These are phyloP conservation scores for Acer yangbiense DNA, from an alignment of 345 rosid species.

Conservation along the genomic window DNA sequence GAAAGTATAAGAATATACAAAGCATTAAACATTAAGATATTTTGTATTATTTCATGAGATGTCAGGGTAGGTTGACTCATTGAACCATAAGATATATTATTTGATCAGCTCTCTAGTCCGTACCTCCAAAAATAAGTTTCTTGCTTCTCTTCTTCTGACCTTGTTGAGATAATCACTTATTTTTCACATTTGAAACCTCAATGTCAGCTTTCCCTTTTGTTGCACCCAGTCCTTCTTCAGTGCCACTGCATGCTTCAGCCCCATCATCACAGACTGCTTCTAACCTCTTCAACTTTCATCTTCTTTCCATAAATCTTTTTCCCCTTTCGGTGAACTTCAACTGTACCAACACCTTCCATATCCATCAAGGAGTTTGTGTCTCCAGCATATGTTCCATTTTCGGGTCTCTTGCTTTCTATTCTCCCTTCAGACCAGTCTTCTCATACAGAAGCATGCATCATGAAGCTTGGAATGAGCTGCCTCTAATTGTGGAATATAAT, in stretches of 20 bases:
- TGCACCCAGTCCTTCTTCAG: slow-evolving; percentile 65
- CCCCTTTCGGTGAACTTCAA: slow-evolving; percentile 59
- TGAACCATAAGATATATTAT: background rate
- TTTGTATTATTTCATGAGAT: background rate
- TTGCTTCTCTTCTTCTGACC: slow-evolving; percentile 56
- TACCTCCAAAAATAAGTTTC: slow-evolving; percentile 71
- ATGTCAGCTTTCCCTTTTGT: slow-evolving; percentile 42
- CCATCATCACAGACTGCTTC: slow-evolving; percentile 57
- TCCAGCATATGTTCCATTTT: slow-evolving; percentile 42
- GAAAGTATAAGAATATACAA: slow-evolving; percentile 15
- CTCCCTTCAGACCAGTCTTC: slow-evolving; percentile 50
- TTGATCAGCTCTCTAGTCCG: slow-evolving; percentile 12
- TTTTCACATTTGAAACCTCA: slow-evolving; percentile 50
- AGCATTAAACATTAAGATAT: slow-evolving; percentile 23
- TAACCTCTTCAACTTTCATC: slow-evolving; percentile 50
- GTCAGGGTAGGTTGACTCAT: background rate
- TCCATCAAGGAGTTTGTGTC: slow-evolving; percentile 47
- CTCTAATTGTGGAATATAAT: slow-evolving; percentile 44
- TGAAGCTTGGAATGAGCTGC: slow-evolving; percentile 42
- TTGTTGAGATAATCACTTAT: slow-evolving; percentile 33
- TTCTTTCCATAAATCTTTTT: slow-evolving; percentile 61
- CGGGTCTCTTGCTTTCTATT: slow-evolving; percentile 39
- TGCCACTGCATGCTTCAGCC: slow-evolving; percentile 84
- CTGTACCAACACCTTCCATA: slow-evolving; percentile 68
- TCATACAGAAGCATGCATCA: slow-evolving; percentile 37